Evolutionary conservation across 192 early-diverging fungal species (phyloP).

Genomic region (Coemansia erecta): DNA sequence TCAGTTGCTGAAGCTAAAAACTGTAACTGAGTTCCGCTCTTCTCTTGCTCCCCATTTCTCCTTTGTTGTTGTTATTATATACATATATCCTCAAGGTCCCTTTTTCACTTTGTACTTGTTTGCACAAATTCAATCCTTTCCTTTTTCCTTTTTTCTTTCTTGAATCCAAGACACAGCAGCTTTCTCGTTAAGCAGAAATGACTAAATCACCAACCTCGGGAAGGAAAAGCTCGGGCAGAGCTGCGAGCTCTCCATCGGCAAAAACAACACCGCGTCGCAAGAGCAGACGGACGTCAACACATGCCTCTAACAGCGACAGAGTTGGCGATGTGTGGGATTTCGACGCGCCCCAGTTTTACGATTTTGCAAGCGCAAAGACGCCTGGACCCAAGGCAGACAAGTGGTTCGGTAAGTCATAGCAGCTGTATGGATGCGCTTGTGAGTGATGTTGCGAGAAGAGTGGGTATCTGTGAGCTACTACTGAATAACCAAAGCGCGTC

Average conservation of each 20-base stretch:
- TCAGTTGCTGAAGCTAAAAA: neutral
- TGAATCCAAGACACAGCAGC: too few species aligned
- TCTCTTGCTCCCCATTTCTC: too few species aligned
- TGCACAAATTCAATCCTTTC: neutral
- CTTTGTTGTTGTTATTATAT: too few species aligned
- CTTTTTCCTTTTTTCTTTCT: too few species aligned
- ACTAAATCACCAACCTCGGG: conserved; percentile 30
- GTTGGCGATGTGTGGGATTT: conserved; percentile 38
- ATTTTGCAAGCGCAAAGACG: conserved; percentile 46
- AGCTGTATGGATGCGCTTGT: neutral
- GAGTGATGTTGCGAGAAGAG: neutral
- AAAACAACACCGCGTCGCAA: conserved; percentile 21
- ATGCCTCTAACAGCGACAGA: neutral
- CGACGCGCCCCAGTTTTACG: conserved; percentile 47
- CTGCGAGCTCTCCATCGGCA: conserved; percentile 1
- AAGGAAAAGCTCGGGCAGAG: conserved; percentile 12
- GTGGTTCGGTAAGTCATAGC: conserved; percentile 47
- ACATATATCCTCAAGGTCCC: too few species aligned
- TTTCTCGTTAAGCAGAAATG: conserved; percentile 4
- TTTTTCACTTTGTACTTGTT: neutral
- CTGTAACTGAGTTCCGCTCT: neutral
- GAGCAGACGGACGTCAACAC: neutral
- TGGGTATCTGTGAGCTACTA: neutral
- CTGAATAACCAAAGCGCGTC: neutral
- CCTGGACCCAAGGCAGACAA: conserved; percentile 38